Base-by-base conservation (phyloP, 352 stramenopile species). In the Nothophytophthora sp. region DNA sequence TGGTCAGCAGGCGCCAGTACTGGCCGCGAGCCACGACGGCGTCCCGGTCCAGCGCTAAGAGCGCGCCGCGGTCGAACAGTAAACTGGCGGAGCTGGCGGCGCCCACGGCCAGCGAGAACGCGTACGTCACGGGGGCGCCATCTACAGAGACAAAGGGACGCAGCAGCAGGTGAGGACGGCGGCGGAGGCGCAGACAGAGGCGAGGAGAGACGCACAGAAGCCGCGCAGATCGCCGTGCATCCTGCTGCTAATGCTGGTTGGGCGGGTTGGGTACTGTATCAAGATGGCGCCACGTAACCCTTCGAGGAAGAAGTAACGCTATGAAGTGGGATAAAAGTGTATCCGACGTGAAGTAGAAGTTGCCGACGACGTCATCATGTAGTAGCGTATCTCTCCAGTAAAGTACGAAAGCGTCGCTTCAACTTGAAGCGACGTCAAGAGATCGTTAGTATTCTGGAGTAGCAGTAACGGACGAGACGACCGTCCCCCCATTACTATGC, bases 181-280 rank as follows among this genome's bases (percentile, higher is more conserved):
- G n/a, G 36, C n/a, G 27, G 13, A n/a, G 28, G 29, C 18, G 10
- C 20, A 29, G 22, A 47, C 8, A 30, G 28, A 76, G 59, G 32
- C 28, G 70, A 30, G 13, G 43, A 19, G 7, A 16, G 18, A 88
- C 78, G 51, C 42, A 92, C 81, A 92, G 74, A 92, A 92, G 71
- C 81, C 81, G 32, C 78, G 76, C 44, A 92, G 54, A 58, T 92
- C 81, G 30, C 67, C 74, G 63, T 92, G 81, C 81, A 92, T 92
- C 34, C 45, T 70, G 36, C 19, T 11, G 20, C n/a, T 11, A 32
- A 30, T 24, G 35, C 35, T 20, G 15, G 23, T 32, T n/a, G n/a
- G n/a, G n/a, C n/a, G n/a, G n/a, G n/a, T n/a, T n/a, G n/a, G n/a
- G n/a, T n/a, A n/a, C n/a, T n/a, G n/a, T n/a, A n/a, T n/a, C n/a